phyloP scores from a whole-genome alignment of 768 basidiomycete genomes.

The Asterophora parasitica region DNA sequence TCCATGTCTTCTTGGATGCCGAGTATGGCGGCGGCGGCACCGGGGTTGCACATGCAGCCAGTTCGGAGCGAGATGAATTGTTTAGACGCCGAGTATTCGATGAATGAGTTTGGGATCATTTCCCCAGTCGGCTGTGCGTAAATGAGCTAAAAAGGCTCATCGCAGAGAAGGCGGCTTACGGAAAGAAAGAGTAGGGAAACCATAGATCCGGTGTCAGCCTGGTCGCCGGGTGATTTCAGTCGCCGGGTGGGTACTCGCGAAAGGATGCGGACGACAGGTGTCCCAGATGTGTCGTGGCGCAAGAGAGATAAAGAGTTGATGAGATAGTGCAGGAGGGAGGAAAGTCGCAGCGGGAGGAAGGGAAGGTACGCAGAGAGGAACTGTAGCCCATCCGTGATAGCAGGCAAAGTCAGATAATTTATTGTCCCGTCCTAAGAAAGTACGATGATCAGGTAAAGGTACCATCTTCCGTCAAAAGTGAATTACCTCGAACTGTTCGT shows the following conservation, averaged over 20 bases:
- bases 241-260: constrained; percentile 55
- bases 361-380: constrained; percentile 77
- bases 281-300: constrained; percentile 55
- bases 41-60: constrained; percentile 87
- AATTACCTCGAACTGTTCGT: constrained; percentile 77
- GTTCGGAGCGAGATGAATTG: constrained; percentile 72
- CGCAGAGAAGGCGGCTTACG: constrained; percentile 35
- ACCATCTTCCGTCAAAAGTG: constrained; percentile 4
- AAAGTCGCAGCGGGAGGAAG: constrained; percentile 71
- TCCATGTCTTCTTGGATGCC: constrained; percentile 65
- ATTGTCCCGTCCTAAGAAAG: constrained; percentile 71
- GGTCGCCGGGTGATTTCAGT: constrained; percentile 55
- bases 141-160: constrained; percentile 1
- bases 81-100: constrained; percentile 62
- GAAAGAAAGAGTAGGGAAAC: constrained; percentile 59
- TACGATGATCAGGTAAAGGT: neutral
- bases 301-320: constrained; percentile 49
- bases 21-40: constrained; percentile 69
- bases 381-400: constrained; percentile 74
- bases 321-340: constrained; percentile 62
- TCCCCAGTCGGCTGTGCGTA: constrained; percentile 53
- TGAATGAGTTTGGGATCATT: constrained; percentile 67
- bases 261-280: constrained; percentile 63
- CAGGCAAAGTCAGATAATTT: constrained; percentile 72
- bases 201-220: constrained; percentile 60